Percentiles rank a stretch among this genome's conserved stretches.
Conservation (phyloP, 495 filamentous ascomycete genomes). For the Tuber indicum region DNA sequence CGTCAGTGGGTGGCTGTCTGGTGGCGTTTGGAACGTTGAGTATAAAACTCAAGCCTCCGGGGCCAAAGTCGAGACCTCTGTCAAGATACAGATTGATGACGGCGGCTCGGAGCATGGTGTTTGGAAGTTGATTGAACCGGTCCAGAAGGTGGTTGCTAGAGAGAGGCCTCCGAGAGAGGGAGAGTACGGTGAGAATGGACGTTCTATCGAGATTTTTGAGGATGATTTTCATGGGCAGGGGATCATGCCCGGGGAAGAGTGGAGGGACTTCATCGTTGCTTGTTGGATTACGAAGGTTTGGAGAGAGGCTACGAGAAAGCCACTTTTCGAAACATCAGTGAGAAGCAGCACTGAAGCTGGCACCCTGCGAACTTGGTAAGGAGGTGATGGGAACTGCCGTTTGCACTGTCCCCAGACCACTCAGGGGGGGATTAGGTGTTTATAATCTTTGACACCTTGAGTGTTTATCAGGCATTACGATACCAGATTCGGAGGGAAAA, state of each 20-base stretch:
- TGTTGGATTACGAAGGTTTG: constrained; percentile 41
- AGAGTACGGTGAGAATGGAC: constrained; percentile 33
- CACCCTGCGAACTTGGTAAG: background rate
- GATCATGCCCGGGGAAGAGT: constrained; percentile 34
- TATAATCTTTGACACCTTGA: background rate
- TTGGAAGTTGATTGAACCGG: constrained; percentile 36
- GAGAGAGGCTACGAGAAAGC: constrained; percentile 33
- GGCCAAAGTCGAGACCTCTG: constrained; percentile 17
- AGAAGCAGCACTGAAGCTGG: constrained; percentile 11
- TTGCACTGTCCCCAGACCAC: background rate
- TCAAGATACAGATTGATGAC: constrained; percentile 32
- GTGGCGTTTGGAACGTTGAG: constrained; percentile 28
- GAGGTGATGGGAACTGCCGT: background rate
- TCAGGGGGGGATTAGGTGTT: background rate
- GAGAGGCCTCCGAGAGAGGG: constrained; percentile 16
- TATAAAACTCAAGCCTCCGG: constrained; percentile 31
- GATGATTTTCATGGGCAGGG: constrained; percentile 27
- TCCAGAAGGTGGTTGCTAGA: constrained; percentile 30
- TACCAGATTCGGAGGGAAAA: background rate
- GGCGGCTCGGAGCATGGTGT: constrained; percentile 29
- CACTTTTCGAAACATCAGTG: constrained; percentile 20
- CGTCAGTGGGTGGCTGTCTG: constrained; percentile 27
- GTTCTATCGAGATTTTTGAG: constrained; percentile 35
- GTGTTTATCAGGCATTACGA: background rate
- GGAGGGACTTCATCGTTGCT: constrained; percentile 39